Conservation (phyloP, 139 green algal genomes). For the Coelastrella sp. region DNA sequence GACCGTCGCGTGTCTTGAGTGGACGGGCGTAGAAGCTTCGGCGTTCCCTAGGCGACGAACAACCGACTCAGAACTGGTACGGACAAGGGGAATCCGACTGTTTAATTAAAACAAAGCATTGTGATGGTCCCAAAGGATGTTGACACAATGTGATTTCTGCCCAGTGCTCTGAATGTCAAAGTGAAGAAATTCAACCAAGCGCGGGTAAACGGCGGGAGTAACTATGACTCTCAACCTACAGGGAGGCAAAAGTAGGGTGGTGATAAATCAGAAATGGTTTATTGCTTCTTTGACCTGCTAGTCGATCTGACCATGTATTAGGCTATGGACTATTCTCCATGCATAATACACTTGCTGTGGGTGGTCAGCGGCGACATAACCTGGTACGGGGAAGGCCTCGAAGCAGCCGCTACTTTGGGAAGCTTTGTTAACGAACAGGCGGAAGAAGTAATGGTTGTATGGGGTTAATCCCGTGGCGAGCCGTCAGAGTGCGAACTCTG, state of each 20-base stretch:
- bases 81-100: neutral
- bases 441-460: too few species aligned
- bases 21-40: slow-evolving; percentile 75
- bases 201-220: slow-evolving; percentile 94
- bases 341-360: too few species aligned
- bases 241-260: neutral
- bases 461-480: too few species aligned
- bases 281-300: slow-evolving; percentile 44
- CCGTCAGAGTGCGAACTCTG: too few species aligned
- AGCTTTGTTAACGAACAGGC: too few species aligned
- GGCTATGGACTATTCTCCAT: too few species aligned
- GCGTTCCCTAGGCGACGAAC: slow-evolving; percentile 85
- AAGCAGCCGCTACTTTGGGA: too few species aligned
- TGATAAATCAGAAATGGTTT: neutral
- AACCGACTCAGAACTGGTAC: slow-evolving; percentile 80
- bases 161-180: slow-evolving; percentile 98
- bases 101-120: neutral
- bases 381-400: too few species aligned
- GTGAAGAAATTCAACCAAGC: slow-evolving; percentile 98
- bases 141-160: slow-evolving; percentile 98
- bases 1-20: slow-evolving; percentile 70
- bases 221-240: slow-evolving; percentile 84
- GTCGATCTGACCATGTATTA: slow-evolving; percentile 87
- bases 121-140: slow-evolving; percentile 79
- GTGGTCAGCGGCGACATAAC: too few species aligned